These are phyloP conservation scores for Phytophthora fragariaefolia DNA, from an alignment of 352 stramenopile genomes.

Conservation along the genomic window DNA sequence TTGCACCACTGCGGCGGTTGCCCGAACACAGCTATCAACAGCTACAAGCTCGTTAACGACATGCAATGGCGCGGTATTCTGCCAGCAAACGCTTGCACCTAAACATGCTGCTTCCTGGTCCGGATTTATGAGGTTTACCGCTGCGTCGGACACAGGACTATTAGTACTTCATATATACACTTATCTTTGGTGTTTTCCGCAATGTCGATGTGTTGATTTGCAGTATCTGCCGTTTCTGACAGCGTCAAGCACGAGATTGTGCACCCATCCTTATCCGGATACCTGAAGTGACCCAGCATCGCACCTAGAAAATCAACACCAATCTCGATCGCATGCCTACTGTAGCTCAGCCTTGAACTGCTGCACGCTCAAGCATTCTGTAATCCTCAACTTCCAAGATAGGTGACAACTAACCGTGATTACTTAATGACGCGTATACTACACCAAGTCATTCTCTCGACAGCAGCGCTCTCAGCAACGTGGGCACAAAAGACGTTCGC, in stretches of 20 bases:
- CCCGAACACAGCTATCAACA: constrained; percentile 78
- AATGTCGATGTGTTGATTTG: not conserved
- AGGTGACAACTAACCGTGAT: not conserved
- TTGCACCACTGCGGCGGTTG: constrained; percentile 83
- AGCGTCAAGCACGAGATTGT: too few species aligned
- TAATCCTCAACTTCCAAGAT: constrained; percentile 7
- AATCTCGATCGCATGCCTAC: not conserved
- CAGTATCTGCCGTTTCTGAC: too few species aligned
- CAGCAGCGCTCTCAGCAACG: constrained; percentile 5
- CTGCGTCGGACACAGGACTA: too few species aligned
- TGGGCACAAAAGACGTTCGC: not conserved
- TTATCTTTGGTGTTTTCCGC: not conserved
- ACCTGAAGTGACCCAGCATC: not conserved
- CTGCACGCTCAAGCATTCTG: too few species aligned
- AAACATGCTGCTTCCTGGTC: constrained; percentile 17
- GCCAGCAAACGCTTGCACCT: constrained; percentile 43
- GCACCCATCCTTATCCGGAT: too few species aligned
- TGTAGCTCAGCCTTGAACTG: too few species aligned
- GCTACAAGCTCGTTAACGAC: constrained; percentile 60
- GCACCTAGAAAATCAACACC: not conserved
- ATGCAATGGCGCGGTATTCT: constrained; percentile 50
- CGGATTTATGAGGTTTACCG: not conserved
- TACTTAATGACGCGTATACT: constrained; percentile 5
- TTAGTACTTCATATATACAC: not conserved
- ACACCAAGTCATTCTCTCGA: not conserved